Evolutionary conservation across 106 monocot species (phyloP), one percentile per base, ranked within the genome.

Genomic region (Platanthera zijinensis): DNA sequence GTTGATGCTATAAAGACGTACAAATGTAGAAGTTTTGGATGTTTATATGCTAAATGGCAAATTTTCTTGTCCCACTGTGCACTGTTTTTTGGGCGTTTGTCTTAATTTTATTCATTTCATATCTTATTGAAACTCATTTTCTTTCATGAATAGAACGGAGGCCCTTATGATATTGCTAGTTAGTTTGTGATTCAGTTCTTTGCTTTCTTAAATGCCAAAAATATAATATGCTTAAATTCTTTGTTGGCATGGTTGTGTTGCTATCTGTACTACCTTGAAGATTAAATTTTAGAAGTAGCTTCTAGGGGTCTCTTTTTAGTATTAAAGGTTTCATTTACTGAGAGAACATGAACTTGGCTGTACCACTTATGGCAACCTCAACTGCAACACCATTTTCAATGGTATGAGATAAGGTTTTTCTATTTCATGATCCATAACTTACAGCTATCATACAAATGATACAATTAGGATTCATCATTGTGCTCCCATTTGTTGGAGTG

Each of bases 401-500:
- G 59, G 6, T 59, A 19, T 59, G 21, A 19, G 59, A 21, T 56
- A 56, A 56, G 5, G n/a, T 59, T 21, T 21, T 21, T 59, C 39
- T 59, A 19, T 59, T 14, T 19, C 21, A 59, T 5, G 6, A 9
- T 2, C 18, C 19, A 9, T 59, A 7, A 59, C 21, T 59, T 18
- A 59, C 19, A 7, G 5, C 18, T 59, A 21, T 19, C 59, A 21
- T 21, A 59, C 59, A 59, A 59, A 21, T 19, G 21, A 21, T 21
- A 59, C 59, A 59, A 59, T 59, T 56, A 56, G 13, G 66, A 32
- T 32, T 66, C 66, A 66, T 66, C 66, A 19, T 66, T 66, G 32
- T 12, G 25, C 32, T 66, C 66, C 11, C 30, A 39, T 30, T 10
- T 66, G 39, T 66, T 66, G 30, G 32, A 32, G 4, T 5, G 11